Conservation (phyloP, 2,329 filamentous ascomycete species). For the Clarireedia monteithiana region DNA sequence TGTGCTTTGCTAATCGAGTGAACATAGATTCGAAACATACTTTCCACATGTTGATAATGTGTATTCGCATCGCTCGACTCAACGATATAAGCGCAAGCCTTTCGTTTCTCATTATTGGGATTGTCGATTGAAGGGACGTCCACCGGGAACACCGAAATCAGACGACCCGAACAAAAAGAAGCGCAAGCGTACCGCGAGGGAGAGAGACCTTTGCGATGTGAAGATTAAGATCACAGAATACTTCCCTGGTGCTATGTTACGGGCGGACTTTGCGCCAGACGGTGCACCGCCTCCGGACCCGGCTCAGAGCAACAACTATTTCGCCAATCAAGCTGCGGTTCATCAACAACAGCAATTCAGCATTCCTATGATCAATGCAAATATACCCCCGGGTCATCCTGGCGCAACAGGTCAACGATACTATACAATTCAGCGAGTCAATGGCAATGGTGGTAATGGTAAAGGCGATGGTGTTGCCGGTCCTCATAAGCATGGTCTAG, state of each 20-base stretch:
- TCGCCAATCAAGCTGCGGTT: constrained; percentile 18
- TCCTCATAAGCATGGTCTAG: constrained; percentile 66
- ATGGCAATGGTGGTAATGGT: constrained; percentile 67
- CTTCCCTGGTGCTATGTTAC: constrained; percentile 45
- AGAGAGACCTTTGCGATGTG: constrained; percentile 74
- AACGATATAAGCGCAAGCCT: constrained; percentile 73
- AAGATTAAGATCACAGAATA: constrained; percentile 84
- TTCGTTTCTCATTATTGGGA: constrained; percentile 82
- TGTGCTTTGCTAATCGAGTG: constrained; percentile 8
- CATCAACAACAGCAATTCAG: constrained; percentile 32
- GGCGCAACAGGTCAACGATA: constrained; percentile 46
- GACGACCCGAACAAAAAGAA: constrained; percentile 78
- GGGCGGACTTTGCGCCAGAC: constrained; percentile 27
- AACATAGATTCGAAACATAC: constrained; percentile 63
- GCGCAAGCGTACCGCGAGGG: constrained; percentile 65
- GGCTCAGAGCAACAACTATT: constrained; percentile 25
- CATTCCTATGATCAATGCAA: constrained; percentile 34
- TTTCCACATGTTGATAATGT: constrained; percentile 80
- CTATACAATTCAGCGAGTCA: constrained; percentile 71
- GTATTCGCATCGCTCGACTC: constrained; percentile 76
- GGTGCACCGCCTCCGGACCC: constrained; percentile 19
- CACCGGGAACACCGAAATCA: constrained; percentile 71
- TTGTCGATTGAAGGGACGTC: constrained; percentile 71
- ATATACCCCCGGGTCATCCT: constrained; percentile 36
- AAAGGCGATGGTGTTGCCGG: constrained; percentile 62